phyloP scores from a whole-genome alignment of 140 eudicot species.

The Stevia rebaudiana region DNA sequence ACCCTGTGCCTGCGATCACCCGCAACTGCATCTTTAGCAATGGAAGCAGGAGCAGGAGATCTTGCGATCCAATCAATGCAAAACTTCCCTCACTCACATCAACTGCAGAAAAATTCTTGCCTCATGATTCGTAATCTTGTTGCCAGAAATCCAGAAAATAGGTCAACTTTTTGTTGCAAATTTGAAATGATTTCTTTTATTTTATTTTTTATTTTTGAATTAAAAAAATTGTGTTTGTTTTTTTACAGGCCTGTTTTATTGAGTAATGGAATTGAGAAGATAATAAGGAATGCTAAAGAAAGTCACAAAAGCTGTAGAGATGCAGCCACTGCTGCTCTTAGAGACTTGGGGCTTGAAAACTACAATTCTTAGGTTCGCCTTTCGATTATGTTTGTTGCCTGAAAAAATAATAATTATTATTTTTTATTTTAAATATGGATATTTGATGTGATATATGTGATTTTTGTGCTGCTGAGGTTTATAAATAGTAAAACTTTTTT shows the following conservation, averaged over 20 bases:
- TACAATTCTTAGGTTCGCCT: conserved; percentile 46
- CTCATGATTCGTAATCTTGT: conserved; percentile 94
- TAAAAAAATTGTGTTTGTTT: too few relatives aligned
- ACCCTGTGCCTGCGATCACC: conserved; percentile 85
- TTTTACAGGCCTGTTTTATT: conserved; percentile 62
- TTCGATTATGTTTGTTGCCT: neutral
- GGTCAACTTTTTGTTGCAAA: conserved; percentile 30
- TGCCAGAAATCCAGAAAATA: conserved; percentile 81
- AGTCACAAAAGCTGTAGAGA: conserved; percentile 66
- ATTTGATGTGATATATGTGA: neutral
- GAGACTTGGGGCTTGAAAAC: conserved; percentile 89
- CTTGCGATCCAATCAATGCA: conserved; percentile 81
- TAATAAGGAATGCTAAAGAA: conserved; percentile 66
- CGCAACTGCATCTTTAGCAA: conserved; percentile 64
- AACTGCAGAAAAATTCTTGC: conserved; percentile 74
- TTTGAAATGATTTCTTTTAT: neutral
- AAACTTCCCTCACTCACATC: conserved; percentile 59
- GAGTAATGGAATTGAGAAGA: conserved; percentile 69
- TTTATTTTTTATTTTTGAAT: neutral
- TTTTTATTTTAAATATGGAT: neutral
- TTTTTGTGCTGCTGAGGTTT: neutral
- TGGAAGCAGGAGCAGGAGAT: conserved; percentile 99
- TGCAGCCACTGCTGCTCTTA: conserved; percentile 85
- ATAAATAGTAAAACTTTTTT: neutral
- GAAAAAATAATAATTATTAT: neutral